phyloP scores from a whole-genome alignment of 306 rosid genomes.

The Ziziphus jujuba region DNA sequence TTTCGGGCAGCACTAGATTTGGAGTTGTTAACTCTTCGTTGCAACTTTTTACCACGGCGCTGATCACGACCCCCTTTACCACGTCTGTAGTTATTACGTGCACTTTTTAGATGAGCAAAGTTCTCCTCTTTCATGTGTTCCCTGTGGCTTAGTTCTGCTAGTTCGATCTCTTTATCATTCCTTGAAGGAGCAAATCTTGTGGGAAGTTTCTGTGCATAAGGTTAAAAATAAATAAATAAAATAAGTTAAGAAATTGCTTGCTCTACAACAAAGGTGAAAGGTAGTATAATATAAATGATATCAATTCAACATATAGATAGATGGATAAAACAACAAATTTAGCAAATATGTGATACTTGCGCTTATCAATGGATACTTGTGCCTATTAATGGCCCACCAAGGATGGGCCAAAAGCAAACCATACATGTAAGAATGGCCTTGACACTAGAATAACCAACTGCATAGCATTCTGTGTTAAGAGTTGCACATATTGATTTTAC shows the following conservation, averaged over 20 bases:
- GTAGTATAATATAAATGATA: not conserved
- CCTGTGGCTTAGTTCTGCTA: conserved; percentile 39
- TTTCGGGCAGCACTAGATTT: conserved; percentile 40
- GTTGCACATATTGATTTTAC: too few species aligned
- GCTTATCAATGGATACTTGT: too few species aligned
- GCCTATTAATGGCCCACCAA: too few species aligned
- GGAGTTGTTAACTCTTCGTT: conserved; percentile 48
- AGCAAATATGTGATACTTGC: too few species aligned
- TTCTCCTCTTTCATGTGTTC: conserved; percentile 44
- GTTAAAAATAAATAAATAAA: too few species aligned
- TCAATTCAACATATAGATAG: not conserved
- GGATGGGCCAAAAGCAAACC: too few species aligned
- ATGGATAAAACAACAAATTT: too few species aligned
- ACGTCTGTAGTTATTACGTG: conserved; percentile 57
- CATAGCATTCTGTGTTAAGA: too few species aligned
- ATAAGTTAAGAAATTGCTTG: not conserved
- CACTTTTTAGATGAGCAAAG: conserved; percentile 46
- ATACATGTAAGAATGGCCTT: too few species aligned
- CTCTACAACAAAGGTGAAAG: not conserved
- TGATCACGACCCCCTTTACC: conserved; percentile 69
- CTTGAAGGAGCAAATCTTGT: conserved; percentile 54
- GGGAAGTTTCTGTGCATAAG: conserved; percentile 59
- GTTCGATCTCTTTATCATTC: conserved; percentile 51
- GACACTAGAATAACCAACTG: too few species aligned
- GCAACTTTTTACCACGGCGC: conserved; percentile 63